Base-by-base conservation (phyloP, 176 grass and related monocot species). In the Musa schizocarpa region DNA sequence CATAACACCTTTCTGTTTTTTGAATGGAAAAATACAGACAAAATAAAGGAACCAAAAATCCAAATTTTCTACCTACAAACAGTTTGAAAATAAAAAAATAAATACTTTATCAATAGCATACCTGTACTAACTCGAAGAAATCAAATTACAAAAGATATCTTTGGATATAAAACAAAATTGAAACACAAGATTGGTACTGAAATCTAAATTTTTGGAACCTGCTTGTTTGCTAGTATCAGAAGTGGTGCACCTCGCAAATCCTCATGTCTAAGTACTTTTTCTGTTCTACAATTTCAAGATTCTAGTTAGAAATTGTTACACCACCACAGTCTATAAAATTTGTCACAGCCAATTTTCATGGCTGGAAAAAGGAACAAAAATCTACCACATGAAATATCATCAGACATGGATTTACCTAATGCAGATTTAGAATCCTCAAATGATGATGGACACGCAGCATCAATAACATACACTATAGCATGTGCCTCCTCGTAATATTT, bases 401-500 rank as follows among this genome's bases (percentile, higher is more conserved):
- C 66, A 69, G 43, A 63, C 0, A 80, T 68, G 50, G 81, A 86
- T 83, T 81, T 74, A 99, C 96, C 96, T 54, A 99, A 82, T 74
- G 96, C 84, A 79, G 91, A 92, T 81, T 89, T 99, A 9, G 96
- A 83, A 82, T 99, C 91, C 79, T 92, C 88, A 85, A 94, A 99
- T 76, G 90, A 84, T 51, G 82, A 84, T 25, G 88, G 82, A 89
- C 91, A 81, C 77, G 88, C 77, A 76, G 96, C 89, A 69, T 99
- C 91, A 2, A 95, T 89, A 59, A 99, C 85, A 88, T 92, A 99
- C 59, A 99, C 89, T 85, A 99, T 81, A 83, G 96, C 91, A 89
- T 99, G 88, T 4, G 96, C 86, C 77, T 99, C 96, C 20, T 99
- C 90, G 77, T 89, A 99, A 83, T 99, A 99, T 88, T 99, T 99